Evolutionary conservation across 1,284 basidiomycete species (phyloP), one percentile per base, ranked within the genome.

Genomic region (Ceratobasidium papillatum): DNA sequence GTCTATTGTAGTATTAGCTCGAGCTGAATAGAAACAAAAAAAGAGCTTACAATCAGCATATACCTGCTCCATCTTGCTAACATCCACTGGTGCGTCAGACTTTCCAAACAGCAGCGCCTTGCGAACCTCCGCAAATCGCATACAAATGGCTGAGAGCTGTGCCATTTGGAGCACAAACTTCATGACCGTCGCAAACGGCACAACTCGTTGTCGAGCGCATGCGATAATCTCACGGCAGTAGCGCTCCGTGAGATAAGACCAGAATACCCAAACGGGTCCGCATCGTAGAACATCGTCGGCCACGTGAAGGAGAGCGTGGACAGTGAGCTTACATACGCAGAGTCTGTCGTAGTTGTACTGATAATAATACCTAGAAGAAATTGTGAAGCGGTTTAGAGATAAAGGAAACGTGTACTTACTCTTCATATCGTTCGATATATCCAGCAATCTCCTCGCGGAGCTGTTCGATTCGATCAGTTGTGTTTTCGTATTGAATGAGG

Each of bases 301-400:
- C n/a, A n/a, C n/a, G n/a, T n/a, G n/a, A n/a, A n/a, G n/a, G n/a
- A n/a, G n/a, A n/a, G n/a, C 78, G 77, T 87, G 86, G 9, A 87
- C 78, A 0, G 83, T 84, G 0, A 86, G 36, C 0, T 82, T 80
- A 74, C 85, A 86, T 0, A 80, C 72, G 0, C 82, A 76, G 0
- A 51, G 47, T 5, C 7, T 17, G 47, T 51, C 25, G 47, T 51
- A 51, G 47, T 51, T 22, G 17, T 17, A 51, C 25, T 51, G 47
- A 51, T 51, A 51, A 19, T 51, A 51, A 22, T 51, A 51, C 14
- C 47, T 51, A 51, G 12, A 25, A n/a, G n/a, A n/a, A n/a, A n/a
- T 56, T n/a, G n/a, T n/a, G n/a, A n/a, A 34, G 38, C n/a, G 22
- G 17, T 14, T 43, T 22, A 27, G 34, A 32, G 14, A n/a, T 7